A percentile compares a stretch with the other conserved stretches of the same genome.
These are phyloP conservation scores for Hanseniaspora jakobsenii DNA, from an alignment of 805 yeast genomes.

Conservation along the genomic window DNA sequence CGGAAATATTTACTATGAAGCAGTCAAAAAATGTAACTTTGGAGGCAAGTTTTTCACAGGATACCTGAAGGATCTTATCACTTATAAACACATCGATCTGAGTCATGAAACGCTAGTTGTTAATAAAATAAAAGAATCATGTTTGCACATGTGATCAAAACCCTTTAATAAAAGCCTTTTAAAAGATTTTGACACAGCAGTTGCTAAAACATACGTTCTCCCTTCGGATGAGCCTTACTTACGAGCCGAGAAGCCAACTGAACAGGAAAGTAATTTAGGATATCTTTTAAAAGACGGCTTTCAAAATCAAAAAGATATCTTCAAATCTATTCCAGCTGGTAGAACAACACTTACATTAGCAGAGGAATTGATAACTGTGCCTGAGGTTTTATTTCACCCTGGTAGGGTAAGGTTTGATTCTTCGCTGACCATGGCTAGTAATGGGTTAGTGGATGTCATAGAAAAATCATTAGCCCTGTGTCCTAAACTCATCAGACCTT, in stretches of 20 bases:
- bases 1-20: constrained; percentile 66
- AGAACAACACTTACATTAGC: constrained; percentile 54
- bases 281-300: constrained; percentile 40
- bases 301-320: too few species aligned
- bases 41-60: constrained; percentile 84
- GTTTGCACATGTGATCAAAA: constrained; percentile 37
- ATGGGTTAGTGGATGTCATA: constrained; percentile 63
- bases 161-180: constrained; percentile 29
- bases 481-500: constrained; percentile 63
- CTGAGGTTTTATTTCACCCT: constrained; percentile 81
- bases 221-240: constrained; percentile 38
- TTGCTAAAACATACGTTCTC: constrained; percentile 57
- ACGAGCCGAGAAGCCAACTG: background rate
- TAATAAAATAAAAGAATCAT: constrained; percentile 69
- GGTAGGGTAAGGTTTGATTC: constrained; percentile 50
- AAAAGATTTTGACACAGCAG: constrained; percentile 20
- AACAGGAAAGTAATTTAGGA: constrained; percentile 47
- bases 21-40: constrained; percentile 63
- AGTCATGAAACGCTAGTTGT: constrained; percentile 80
- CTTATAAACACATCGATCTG: constrained; percentile 85
- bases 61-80: constrained; percentile 65
- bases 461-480: constrained; percentile 55
- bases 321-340: too few species aligned
- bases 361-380: constrained; percentile 81
- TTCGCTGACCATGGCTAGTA: constrained; percentile 37